Percentiles rank a stretch among this genome's conserved stretches.
phyloP scores from a whole-genome alignment of 371 early-diverging fungal genomes.

The Apophysomyces sp. region DNA sequence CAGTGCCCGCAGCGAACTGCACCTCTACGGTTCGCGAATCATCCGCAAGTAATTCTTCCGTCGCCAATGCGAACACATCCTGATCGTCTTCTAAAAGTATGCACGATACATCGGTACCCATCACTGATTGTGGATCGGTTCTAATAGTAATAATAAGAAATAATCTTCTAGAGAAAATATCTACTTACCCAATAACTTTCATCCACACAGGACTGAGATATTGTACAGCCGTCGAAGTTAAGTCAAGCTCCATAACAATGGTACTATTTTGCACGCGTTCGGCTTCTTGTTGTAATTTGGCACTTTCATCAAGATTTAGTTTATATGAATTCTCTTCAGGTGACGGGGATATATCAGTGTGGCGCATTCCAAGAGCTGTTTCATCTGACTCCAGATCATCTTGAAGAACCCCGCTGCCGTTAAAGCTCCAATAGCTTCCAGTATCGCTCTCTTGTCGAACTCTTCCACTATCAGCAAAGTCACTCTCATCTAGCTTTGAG shows the following conservation, averaged over 20 bases:
- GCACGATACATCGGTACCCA: conserved; percentile 46
- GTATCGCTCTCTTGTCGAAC: neutral
- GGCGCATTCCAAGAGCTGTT: neutral
- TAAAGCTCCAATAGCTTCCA: conserved; percentile 1
- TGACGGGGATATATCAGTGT: neutral
- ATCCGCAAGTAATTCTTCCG: conserved; percentile 64
- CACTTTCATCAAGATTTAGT: neutral
- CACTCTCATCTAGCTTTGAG: conserved; percentile 20
- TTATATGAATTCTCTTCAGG: neutral
- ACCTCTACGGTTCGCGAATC: conserved; percentile 79
- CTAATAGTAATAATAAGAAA: conserved; percentile 19
- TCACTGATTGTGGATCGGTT: conserved; percentile 46
- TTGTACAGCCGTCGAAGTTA: conserved; percentile 42
- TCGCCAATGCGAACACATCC: conserved; percentile 68
- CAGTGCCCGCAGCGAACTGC: conserved; percentile 56
- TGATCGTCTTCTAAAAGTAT: conserved; percentile 51
- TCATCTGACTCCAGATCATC: conserved; percentile 5
- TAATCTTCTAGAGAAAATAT: neutral
- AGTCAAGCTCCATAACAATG: conserved; percentile 61
- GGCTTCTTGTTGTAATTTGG: conserved; percentile 44
- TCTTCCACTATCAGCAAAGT: conserved; percentile 7
- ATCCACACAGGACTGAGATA: conserved; percentile 67
- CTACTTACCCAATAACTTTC: conserved; percentile 56
- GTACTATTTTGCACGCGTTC: conserved; percentile 58
- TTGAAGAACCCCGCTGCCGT: neutral